Percentiles rank a stretch among this genome's conserved stretches.
Conservation (phyloP, 2,329 filamentous ascomycete genomes). For the Macrophomina phaseolina region DNA sequence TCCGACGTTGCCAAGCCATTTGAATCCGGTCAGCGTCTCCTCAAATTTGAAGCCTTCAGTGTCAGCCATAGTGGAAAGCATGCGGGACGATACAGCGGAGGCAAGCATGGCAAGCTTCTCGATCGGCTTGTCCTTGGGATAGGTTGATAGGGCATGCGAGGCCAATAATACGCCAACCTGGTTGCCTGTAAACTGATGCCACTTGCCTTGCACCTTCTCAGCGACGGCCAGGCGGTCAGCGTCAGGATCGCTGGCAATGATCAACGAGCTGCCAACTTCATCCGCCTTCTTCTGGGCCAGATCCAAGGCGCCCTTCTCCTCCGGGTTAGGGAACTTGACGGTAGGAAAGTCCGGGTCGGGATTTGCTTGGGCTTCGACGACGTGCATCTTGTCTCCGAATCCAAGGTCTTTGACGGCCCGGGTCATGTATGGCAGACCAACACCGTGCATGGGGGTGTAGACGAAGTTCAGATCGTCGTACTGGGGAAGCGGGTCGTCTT, state of each 20-base stretch:
- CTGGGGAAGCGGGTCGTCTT: slow-evolving; percentile 34
- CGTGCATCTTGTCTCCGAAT: slow-evolving; percentile 51
- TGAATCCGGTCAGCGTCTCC: slow-evolving; percentile 70
- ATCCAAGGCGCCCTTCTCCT: slow-evolving; percentile 67
- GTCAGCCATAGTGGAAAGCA: slow-evolving; percentile 63
- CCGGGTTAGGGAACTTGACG: slow-evolving; percentile 69
- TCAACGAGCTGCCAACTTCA: slow-evolving; percentile 51
- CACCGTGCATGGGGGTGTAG: slow-evolving; percentile 64
- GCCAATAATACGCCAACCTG: slow-evolving; percentile 67
- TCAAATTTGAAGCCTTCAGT: slow-evolving; percentile 62
- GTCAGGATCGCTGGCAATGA: slow-evolving; percentile 69
- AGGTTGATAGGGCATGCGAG: slow-evolving; percentile 60
- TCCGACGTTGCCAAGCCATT: slow-evolving; percentile 69
- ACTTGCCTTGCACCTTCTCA: slow-evolving; percentile 61
- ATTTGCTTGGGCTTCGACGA: slow-evolving; percentile 58
- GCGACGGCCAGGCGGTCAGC: slow-evolving; percentile 68
- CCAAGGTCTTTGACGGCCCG: slow-evolving; percentile 47
- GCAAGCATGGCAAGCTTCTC: slow-evolving; percentile 62
- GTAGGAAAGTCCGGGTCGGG: slow-evolving; percentile 69
- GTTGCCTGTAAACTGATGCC: slow-evolving; percentile 69
- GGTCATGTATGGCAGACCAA: slow-evolving; percentile 57
- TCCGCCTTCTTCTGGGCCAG: slow-evolving; percentile 64
- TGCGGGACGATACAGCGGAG: slow-evolving; percentile 69
- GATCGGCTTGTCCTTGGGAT: slow-evolving; percentile 40
- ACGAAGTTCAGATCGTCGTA: slow-evolving; percentile 49